Evolutionary conservation across 768 basidiomycete species (phyloP).

Genomic region (Tylopilus subfusipes): DNA sequence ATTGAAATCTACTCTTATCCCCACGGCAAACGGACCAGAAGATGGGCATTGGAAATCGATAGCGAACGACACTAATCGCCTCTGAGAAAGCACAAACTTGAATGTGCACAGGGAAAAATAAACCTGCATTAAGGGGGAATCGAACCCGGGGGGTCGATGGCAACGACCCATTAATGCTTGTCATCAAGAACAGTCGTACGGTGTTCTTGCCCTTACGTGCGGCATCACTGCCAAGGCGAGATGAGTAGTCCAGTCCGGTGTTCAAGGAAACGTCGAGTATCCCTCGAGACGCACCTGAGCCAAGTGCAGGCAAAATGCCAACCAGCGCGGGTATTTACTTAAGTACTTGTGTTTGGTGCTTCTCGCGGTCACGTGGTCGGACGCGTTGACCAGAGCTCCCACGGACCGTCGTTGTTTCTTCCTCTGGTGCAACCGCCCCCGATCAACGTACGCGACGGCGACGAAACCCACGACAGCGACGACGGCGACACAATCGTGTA

Average conservation of each 20-base stretch:
- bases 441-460: conserved; percentile 11
- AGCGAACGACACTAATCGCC: background rate
- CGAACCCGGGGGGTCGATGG: conserved; percentile 86
- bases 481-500: conserved; percentile 11
- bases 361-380: conserved; percentile 29
- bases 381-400: conserved; percentile 28
- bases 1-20: background rate
- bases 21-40: background rate
- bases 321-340: conserved; percentile 5
- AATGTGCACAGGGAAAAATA: background rate
- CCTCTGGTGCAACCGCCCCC: conserved; percentile 6
- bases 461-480: conserved; percentile 22
- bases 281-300: too few relatives aligned
- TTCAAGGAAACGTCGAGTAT: too few relatives aligned
- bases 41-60: background rate
- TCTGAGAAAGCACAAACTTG: background rate
- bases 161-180: conserved; percentile 55
- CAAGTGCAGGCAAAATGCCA: background rate
- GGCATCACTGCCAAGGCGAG: too few relatives aligned
- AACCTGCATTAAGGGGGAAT: conserved; percentile 73
- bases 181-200: background rate
- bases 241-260: too few relatives aligned
- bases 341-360: conserved; percentile 8
- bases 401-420: conserved; percentile 23
- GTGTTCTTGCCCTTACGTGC: too few relatives aligned